Evolutionary conservation across 1,284 basidiomycete genomes (phyloP).

Genomic region (Malassezia obtusa): DNA sequence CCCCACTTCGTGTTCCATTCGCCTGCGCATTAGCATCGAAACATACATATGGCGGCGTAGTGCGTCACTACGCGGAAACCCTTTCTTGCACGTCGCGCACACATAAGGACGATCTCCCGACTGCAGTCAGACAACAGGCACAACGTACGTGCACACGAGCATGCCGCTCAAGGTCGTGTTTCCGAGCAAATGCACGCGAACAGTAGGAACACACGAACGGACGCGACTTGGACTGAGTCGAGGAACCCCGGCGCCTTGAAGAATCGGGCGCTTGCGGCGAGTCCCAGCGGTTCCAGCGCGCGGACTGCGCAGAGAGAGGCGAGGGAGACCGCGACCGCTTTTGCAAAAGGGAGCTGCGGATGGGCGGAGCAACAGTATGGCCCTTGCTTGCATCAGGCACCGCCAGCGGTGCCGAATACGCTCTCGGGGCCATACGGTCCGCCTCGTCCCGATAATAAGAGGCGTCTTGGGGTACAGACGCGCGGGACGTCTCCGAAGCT

Average conservation of each 20-base stretch:
- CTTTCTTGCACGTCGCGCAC: constrained; percentile 42
- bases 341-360: too few species aligned
- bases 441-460: not conserved
- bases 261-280: too few species aligned
- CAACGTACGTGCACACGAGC: constrained; percentile 34
- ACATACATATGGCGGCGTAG: constrained; percentile 43
- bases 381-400: too few species aligned
- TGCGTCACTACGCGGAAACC: constrained; percentile 45
- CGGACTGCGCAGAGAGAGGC: too few species aligned
- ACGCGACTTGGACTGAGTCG: constrained; percentile 15
- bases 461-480: not conserved
- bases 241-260: not conserved
- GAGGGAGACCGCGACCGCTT: too few species aligned
- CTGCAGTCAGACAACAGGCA: not conserved
- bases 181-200: constrained; percentile 40
- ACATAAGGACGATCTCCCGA: constrained; percentile 47
- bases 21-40: constrained; percentile 11
- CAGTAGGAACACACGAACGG: constrained; percentile 43
- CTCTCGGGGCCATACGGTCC: not conserved
- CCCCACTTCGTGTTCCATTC: constrained; percentile 6
- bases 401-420: too few species aligned
- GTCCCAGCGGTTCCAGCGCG: too few species aligned
- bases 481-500: not conserved
- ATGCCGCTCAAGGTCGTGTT: constrained; percentile 46
- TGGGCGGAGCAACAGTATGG: too few species aligned